Conservation (phyloP, 495 filamentous ascomycete species). For the Penicillium canescens region DNA sequence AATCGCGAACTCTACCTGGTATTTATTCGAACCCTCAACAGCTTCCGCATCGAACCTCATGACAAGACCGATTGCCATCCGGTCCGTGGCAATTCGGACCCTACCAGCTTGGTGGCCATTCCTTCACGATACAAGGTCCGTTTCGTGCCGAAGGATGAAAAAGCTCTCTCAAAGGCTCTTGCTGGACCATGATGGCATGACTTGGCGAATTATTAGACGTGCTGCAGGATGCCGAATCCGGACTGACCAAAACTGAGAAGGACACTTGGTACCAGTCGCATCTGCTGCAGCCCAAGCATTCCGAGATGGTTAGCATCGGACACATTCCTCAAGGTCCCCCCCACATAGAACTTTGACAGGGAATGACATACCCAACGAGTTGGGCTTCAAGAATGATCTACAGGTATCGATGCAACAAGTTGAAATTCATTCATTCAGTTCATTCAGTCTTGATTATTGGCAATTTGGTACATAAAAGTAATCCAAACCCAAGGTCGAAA, state of each 20-base stretch:
- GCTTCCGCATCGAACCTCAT: slow-evolving; percentile 54
- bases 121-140: slow-evolving; percentile 55
- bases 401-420: background rate
- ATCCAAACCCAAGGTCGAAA: background rate
- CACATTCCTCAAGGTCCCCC: slow-evolving; percentile 1
- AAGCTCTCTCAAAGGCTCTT: slow-evolving; percentile 36
- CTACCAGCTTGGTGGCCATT: slow-evolving; percentile 58
- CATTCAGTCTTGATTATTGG: background rate
- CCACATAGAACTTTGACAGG: background rate
- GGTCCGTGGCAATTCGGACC: slow-evolving; percentile 54
- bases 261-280: too few relatives aligned
- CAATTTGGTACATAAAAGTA: slow-evolving; percentile 3
- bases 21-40: slow-evolving; percentile 60
- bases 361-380: background rate
- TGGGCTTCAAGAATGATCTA: background rate
- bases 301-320: background rate
- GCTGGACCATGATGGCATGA: slow-evolving; percentile 10
- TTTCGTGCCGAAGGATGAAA: slow-evolving; percentile 53
- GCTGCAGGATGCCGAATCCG: slow-evolving; percentile 1
- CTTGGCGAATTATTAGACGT: background rate
- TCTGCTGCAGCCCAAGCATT: background rate
- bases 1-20: slow-evolving; percentile 66
- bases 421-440: background rate
- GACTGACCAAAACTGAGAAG: background rate
- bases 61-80: slow-evolving; percentile 55